These are phyloP conservation scores for Boletellus deceptivus DNA, from an alignment of 1,284 basidiomycete genomes.

Conservation along the genomic window DNA sequence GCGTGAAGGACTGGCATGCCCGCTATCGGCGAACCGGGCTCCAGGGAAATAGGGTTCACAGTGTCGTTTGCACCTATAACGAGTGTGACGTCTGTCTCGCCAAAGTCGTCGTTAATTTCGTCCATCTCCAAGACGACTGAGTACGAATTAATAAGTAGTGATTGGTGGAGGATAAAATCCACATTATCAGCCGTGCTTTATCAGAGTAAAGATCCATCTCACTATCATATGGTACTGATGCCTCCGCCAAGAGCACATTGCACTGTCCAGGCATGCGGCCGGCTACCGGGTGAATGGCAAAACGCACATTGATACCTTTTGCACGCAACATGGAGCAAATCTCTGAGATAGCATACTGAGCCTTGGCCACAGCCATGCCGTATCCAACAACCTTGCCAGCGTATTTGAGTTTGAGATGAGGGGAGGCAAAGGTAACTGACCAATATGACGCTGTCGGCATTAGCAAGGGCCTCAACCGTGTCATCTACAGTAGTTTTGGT, in stretches of 20 bases:
- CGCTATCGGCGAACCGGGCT: slow-evolving; percentile 80
- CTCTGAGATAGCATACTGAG: slow-evolving; percentile 83
- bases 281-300: slow-evolving; percentile 64
- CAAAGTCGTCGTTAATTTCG: slow-evolving; percentile 87
- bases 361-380: slow-evolving; percentile 88
- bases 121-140: slow-evolving; percentile 87
- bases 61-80: slow-evolving; percentile 90
- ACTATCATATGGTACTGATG: slow-evolving; percentile 88
- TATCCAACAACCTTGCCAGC: slow-evolving; percentile 71
- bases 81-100: slow-evolving; percentile 78
- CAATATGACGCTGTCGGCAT: slow-evolving; percentile 82
- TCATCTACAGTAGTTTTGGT: slow-evolving; percentile 77
- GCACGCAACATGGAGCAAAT: slow-evolving; percentile 69
- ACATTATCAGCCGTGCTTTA: slow-evolving; percentile 3
- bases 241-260: slow-evolving; percentile 83
- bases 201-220: slow-evolving; percentile 26
- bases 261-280: slow-evolving; percentile 85
- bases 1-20: slow-evolving; percentile 88
- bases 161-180: neutral
- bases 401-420: slow-evolving; percentile 3
- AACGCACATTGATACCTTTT: slow-evolving; percentile 73
- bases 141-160: neutral
- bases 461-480: slow-evolving; percentile 69
- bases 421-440: slow-evolving; percentile 36
- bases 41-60: slow-evolving; percentile 86